Conservation (phyloP, 75 land plant genomes). For the Adiantum capillusveneris region DNA sequence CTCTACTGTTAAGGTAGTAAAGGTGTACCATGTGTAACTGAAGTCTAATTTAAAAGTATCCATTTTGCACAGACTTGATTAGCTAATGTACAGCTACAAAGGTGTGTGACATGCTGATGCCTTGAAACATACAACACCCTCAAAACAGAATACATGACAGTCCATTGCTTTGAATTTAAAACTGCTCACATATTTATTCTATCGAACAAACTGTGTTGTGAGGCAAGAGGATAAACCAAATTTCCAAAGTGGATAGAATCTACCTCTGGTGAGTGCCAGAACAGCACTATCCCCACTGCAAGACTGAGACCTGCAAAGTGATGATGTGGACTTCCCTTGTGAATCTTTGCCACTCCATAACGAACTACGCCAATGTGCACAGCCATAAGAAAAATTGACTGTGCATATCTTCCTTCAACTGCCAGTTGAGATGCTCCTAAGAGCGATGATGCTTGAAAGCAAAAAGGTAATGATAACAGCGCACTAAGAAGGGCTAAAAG, state of each 20-base stretch:
- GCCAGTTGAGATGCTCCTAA: slow-evolving; percentile 57
- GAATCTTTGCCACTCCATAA: slow-evolving; percentile 59
- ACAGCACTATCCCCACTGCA: slow-evolving; percentile 83
- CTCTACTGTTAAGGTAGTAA: no score
- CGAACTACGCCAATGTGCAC: slow-evolving; percentile 58
- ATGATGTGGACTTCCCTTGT: slow-evolving; percentile 61
- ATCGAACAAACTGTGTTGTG: no score
- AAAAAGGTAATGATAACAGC: slow-evolving; percentile 60
- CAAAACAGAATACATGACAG: no score
- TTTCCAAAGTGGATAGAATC: background rate
- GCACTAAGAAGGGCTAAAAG: slow-evolving; percentile 60
- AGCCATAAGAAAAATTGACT: slow-evolving; percentile 33
- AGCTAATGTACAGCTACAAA: no score
- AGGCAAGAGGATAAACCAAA: no score
- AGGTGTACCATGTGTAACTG: no score
- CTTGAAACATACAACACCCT: no score
- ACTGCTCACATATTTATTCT: no score
- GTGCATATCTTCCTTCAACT: slow-evolving; percentile 49
- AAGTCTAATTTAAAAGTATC: no score
- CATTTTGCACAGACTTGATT: no score
- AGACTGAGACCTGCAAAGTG: slow-evolving; percentile 75
- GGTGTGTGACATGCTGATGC: no score
- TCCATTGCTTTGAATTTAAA: no score
- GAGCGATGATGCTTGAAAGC: slow-evolving; percentile 46
- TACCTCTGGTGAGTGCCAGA: slow-evolving; percentile 84